Conservation (phyloP, 2,329 filamentous ascomycete species). For the Pseudogymnoascus sp. region DNA sequence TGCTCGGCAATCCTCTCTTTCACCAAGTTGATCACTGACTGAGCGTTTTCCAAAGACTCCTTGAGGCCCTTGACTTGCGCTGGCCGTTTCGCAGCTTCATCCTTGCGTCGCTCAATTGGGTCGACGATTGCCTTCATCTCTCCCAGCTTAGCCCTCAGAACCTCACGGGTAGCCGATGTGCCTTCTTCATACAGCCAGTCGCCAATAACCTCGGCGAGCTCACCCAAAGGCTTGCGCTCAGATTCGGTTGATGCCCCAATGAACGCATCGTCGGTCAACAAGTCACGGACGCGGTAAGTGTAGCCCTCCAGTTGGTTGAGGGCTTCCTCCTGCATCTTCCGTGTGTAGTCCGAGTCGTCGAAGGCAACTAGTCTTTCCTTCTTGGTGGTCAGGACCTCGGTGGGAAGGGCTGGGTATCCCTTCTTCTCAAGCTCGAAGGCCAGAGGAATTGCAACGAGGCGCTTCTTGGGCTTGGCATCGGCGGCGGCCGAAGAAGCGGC, state of each 20-base stretch:
- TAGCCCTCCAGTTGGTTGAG: slow-evolving; percentile 90
- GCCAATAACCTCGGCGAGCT: slow-evolving; percentile 59
- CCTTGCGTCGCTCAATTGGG: slow-evolving; percentile 66
- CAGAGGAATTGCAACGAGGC: slow-evolving; percentile 25
- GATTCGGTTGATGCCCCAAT: slow-evolving; percentile 59
- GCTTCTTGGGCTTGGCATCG: slow-evolving; percentile 24
- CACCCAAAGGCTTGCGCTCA: slow-evolving; percentile 58
- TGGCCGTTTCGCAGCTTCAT: slow-evolving; percentile 65
- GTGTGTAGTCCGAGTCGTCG: slow-evolving; percentile 72
- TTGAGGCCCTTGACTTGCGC: slow-evolving; percentile 59
- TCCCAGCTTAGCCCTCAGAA: slow-evolving; percentile 68
- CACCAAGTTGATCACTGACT: slow-evolving; percentile 61
- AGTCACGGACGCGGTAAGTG: slow-evolving; percentile 80
- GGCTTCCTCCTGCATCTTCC: slow-evolving; percentile 71
- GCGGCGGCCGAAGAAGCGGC: slow-evolving; percentile 25
- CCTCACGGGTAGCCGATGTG: slow-evolving; percentile 62
- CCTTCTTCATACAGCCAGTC: slow-evolving; percentile 92
- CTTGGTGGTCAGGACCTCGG: slow-evolving; percentile 25
- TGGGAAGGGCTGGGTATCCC: slow-evolving; percentile 23
- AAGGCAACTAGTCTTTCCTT: slow-evolving; percentile 70
- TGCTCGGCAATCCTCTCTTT: slow-evolving; percentile 52
- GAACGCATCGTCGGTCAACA: slow-evolving; percentile 71
- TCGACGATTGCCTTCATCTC: slow-evolving; percentile 68
- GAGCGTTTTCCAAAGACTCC: slow-evolving; percentile 62
- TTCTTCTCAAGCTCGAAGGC: slow-evolving; percentile 22